phyloP scores from a whole-genome alignment of 768 basidiomycete genomes.

The Tricholoma sp. region DNA sequence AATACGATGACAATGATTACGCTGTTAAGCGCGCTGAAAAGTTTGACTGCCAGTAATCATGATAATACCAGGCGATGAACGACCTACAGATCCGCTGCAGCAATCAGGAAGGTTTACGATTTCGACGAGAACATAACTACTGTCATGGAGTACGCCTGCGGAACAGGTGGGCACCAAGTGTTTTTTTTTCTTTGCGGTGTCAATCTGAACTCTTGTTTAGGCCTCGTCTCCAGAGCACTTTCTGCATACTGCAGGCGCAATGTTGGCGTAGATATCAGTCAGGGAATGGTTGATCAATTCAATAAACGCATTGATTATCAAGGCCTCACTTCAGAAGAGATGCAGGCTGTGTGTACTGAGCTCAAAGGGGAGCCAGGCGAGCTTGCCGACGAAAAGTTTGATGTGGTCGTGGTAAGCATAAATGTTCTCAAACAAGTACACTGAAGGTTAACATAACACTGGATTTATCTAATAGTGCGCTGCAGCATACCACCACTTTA shows the following conservation, averaged over 20 bases:
- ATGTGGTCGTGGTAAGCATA: conserved; percentile 60
- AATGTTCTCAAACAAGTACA: not conserved
- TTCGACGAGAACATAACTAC: conserved; percentile 54
- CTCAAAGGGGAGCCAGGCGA: conserved; percentile 43
- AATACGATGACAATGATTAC: conserved; percentile 13
- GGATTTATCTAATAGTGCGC: conserved; percentile 42
- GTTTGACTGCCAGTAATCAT: conserved; percentile 1
- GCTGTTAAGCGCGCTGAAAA: conserved; percentile 7
- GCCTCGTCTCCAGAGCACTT: conserved; percentile 57
- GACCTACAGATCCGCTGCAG: conserved; percentile 27
- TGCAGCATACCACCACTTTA: conserved; percentile 64
- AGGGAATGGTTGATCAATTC: conserved; percentile 62
- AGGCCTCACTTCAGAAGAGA: conserved; percentile 59
- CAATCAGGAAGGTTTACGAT: conserved; percentile 32
- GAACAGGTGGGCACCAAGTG: conserved; percentile 42
- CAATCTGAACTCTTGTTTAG: conserved; percentile 25
- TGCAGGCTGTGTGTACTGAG: conserved; percentile 54
- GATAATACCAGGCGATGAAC: not conserved
- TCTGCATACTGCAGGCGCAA: conserved; percentile 56
- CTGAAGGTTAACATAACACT: not conserved
- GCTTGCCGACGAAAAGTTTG: conserved; percentile 52
- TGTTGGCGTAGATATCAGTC: conserved; percentile 74
- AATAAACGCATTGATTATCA: conserved; percentile 54
- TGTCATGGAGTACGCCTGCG: conserved; percentile 74
- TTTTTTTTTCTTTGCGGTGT: not conserved